Evolutionary conservation across 176 grass and related monocot genomes (phyloP).

Genomic region (Olyra latifolia): DNA sequence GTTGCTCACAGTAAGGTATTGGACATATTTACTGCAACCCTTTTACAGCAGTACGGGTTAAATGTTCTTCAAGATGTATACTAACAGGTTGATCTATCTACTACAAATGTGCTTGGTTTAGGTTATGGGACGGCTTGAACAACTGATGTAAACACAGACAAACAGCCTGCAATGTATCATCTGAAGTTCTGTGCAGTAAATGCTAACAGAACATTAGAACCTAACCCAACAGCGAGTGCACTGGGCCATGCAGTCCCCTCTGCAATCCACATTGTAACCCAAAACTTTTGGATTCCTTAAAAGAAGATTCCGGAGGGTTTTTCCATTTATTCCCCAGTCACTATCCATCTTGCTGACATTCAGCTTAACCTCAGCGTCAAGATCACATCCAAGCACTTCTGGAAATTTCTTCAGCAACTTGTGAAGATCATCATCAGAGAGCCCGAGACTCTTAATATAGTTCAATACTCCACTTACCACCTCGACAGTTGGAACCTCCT

Average conservation of each 20-base stretch:
- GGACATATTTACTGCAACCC: conserved; percentile 1
- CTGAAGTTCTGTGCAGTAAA: not conserved
- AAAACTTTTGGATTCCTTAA: conserved; percentile 89
- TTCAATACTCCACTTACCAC: conserved; percentile 41
- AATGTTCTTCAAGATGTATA: not conserved
- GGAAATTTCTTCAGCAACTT: conserved; percentile 95
- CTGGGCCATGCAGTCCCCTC: conserved; percentile 83
- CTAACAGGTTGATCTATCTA: not conserved
- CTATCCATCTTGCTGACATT: conserved; percentile 75
- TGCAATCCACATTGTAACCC: conserved; percentile 85
- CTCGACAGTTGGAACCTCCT: conserved; percentile 54
- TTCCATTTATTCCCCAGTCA: conserved; percentile 87
- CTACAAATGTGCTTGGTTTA: not conserved
- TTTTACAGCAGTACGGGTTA: not conserved
- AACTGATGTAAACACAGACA: not conserved
- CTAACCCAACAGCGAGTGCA: conserved; percentile 95
- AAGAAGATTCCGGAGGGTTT: conserved; percentile 72
- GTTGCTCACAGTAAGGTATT: not conserved
- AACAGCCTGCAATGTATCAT: not conserved
- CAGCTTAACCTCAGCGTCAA: conserved; percentile 65
- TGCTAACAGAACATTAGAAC: conserved; percentile 50
- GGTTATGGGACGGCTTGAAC: not conserved
- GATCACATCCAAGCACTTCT: conserved; percentile 82
- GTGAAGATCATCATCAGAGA: conserved; percentile 67
- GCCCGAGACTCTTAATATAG: conserved; percentile 64